A percentile compares a stretch with the other conserved stretches of the same genome.
These are phyloP conservation scores for Fusarium ambrosium DNA, from an alignment of 2,329 filamentous ascomycete genomes.

Conservation along the genomic window DNA sequence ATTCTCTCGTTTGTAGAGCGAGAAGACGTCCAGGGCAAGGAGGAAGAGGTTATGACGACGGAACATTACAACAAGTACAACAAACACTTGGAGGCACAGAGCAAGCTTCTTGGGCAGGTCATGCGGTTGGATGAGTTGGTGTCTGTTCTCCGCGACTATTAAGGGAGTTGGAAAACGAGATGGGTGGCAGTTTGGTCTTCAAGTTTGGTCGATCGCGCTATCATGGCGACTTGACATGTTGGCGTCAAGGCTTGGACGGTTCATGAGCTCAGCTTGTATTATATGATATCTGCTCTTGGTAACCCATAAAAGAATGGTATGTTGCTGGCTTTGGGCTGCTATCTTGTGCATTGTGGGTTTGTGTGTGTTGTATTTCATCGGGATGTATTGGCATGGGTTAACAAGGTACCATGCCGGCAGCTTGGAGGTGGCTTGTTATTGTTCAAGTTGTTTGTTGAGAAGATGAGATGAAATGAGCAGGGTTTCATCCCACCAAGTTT, in stretches of 20 bases:
- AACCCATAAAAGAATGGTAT: background rate
- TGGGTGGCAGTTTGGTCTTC: slow-evolving; percentile 1
- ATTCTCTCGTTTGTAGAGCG: slow-evolving; percentile 87
- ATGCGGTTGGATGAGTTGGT: slow-evolving; percentile 87
- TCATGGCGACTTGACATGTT: slow-evolving; percentile 9
- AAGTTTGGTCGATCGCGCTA: slow-evolving; percentile 1
- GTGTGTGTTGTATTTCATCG: background rate
- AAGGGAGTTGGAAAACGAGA: background rate
- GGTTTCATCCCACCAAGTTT: background rate
- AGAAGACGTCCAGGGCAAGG: slow-evolving; percentile 86
- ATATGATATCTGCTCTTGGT: slow-evolving; percentile 16
- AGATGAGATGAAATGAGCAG: background rate
- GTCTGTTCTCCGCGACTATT: slow-evolving; percentile 85
- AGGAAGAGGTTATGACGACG: slow-evolving; percentile 82
- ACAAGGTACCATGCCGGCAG: background rate
- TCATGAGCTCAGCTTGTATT: slow-evolving; percentile 13
- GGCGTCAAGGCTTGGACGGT: slow-evolving; percentile 6
- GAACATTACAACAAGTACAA: slow-evolving; percentile 77
- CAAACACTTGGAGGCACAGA: slow-evolving; percentile 73
- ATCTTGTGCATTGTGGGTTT: background rate
- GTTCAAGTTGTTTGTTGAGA: background rate
- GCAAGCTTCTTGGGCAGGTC: slow-evolving; percentile 83
- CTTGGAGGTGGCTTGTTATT: background rate
- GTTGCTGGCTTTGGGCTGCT: background rate
- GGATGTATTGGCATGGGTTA: background rate